These are phyloP conservation scores for Elsinoe ampelina DNA, from an alignment of 2,329 filamentous ascomycete species.

Conservation along the genomic window DNA sequence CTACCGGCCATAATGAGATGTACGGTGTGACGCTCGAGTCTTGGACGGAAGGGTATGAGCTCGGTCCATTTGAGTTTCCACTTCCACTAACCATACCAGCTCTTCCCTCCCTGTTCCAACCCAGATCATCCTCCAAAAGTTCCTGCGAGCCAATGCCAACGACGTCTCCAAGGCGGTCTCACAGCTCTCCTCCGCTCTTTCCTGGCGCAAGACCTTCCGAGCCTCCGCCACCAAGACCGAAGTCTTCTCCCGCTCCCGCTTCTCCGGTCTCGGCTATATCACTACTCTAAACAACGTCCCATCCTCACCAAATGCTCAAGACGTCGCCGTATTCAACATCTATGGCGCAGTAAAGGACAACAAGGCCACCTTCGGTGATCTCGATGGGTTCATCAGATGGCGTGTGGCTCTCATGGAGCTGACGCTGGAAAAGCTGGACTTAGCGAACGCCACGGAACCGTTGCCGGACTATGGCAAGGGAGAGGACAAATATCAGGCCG, in stretches of 20 bases:
- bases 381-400: slow-evolving; percentile 84
- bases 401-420: slow-evolving; percentile 85
- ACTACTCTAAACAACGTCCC: slow-evolving; percentile 55
- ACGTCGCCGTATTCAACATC: slow-evolving; percentile 81
- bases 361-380: slow-evolving; percentile 68
- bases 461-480: slow-evolving; percentile 59
- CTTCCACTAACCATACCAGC: neutral
- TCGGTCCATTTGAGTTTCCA: slow-evolving; percentile 28
- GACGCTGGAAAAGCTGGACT: slow-evolving; percentile 63
- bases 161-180: slow-evolving; percentile 63
- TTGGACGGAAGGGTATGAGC: slow-evolving; percentile 20
- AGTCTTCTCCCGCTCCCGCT: slow-evolving; percentile 59
- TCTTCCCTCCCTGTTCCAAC: slow-evolving; percentile 52
- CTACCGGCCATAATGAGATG: slow-evolving; percentile 62
- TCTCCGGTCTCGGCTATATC: slow-evolving; percentile 70
- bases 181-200: slow-evolving; percentile 68
- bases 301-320: slow-evolving; percentile 46
- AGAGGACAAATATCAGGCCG: slow-evolving; percentile 76
- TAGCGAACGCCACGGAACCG: slow-evolving; percentile 57
- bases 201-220: slow-evolving; percentile 72
- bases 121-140: slow-evolving; percentile 83
- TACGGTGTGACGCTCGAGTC: slow-evolving; percentile 65
- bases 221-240: slow-evolving; percentile 56
- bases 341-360: slow-evolving; percentile 81
- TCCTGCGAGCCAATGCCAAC: slow-evolving; percentile 78